Evolutionary conservation across 208 protist genomes (phyloP).

Genomic region (Trypanosoma grayi): DNA sequence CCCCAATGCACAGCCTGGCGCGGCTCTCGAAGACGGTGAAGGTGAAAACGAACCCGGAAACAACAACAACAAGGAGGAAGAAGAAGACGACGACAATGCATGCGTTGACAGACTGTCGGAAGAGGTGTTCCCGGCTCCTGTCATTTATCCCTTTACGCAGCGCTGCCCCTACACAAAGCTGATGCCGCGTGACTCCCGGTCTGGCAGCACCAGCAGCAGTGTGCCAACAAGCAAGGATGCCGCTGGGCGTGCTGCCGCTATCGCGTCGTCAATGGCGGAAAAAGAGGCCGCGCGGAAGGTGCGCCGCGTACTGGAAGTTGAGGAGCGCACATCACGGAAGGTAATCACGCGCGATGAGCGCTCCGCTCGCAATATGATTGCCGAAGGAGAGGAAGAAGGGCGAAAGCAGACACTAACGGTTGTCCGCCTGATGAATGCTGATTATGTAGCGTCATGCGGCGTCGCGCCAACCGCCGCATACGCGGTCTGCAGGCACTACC

Average conservation of each 20-base stretch:
- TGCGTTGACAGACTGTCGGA: background rate
- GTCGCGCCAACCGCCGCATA: background rate
- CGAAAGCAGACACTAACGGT: conserved; percentile 9
- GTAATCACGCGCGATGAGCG: conserved; percentile 18
- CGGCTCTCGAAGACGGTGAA: background rate
- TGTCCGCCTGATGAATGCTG: conserved; percentile 16
- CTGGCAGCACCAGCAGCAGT: too few species aligned
- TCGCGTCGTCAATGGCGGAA: background rate
- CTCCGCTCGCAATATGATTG: conserved; percentile 5
- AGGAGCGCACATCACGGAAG: conserved; percentile 12
- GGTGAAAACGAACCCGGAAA: too few species aligned
- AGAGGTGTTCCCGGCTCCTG: background rate
- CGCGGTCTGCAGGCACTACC: conserved; percentile 1
- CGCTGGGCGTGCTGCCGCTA: background rate
- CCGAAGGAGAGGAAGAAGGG: conserved; percentile 17
- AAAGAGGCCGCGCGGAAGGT: background rate
- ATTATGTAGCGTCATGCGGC: conserved; percentile 13
- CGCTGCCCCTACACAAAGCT: conserved; percentile 6
- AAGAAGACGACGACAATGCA: background rate
- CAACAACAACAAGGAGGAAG: too few species aligned
- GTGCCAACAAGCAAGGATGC: background rate
- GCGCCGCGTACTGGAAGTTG: conserved; percentile 7
- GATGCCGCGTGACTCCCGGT: background rate
- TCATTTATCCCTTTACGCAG: conserved; percentile 22
- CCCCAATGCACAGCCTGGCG: background rate